Base-by-base conservation (phyloP, 495 filamentous ascomycete genomes). In the Achaetomiella virescens region DNA sequence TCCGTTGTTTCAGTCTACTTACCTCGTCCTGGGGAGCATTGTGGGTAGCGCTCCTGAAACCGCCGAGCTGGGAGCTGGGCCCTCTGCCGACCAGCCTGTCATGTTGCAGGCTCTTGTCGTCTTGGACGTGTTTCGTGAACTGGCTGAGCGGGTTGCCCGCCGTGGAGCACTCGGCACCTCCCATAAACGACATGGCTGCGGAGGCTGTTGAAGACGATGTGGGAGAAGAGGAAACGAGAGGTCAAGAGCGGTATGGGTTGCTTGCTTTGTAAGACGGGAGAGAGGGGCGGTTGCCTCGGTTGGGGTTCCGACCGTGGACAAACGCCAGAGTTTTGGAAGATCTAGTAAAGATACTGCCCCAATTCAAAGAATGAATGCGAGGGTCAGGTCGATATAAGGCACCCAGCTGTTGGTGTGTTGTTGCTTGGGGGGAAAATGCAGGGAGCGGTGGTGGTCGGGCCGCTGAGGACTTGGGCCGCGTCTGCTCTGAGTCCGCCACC, bases 81-180 rank as follows among this genome's bases (percentile, higher is more conserved):
- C 84, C 83, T 50, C 84, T 74, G 60, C 88, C 88, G 35, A 85
- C 84, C 55, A 97, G 76, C 37, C 93, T 78, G 71, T 98, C 93
- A 61, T 90, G 81, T 69, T 97, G 92, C 51, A 96, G 79, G 25
- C 87, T 90, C 74, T 91, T 96, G 76, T 97, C 93, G 75, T 96
- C 89, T 63, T 90, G 85, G 49, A 91, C 87, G 67, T 95, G 89
- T 69, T 97, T 98, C 27, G 88, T 86, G 69, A 98, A 95, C 80
- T 97, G 95, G 64, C 87, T 90, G 55, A 98, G 85, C 52, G 95
- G 95, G 72, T 97, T 98, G 64, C 85, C 90, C 51, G 88, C 91
- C 40, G 93, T 96, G 45, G 93, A 97, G 78, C 93, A 98, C 73
- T 97, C 93, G 61, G 91, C 88, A 61, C 92, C 92, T 72, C 88